Conservation (phyloP, 805 yeast species). For the Blastobotrys americana region DNA sequence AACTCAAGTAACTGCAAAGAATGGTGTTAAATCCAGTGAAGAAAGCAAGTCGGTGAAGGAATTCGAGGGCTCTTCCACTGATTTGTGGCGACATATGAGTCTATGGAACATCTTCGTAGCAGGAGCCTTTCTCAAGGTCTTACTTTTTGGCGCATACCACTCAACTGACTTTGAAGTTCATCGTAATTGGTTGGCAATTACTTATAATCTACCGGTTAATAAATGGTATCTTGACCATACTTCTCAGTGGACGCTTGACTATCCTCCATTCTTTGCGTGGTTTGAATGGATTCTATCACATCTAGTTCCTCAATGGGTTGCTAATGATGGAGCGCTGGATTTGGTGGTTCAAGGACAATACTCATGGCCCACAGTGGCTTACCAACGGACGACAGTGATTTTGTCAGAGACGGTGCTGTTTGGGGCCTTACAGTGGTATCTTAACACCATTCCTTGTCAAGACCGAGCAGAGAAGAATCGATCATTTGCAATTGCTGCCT, state of each 20-base stretch:
- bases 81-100: slow-evolving; percentile 38
- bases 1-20: slow-evolving; percentile 1
- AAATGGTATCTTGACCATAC: slow-evolving; percentile 82
- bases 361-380: slow-evolving; percentile 72
- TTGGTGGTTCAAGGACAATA: slow-evolving; percentile 58
- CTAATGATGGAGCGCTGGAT: slow-evolving; percentile 69
- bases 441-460: slow-evolving; percentile 30
- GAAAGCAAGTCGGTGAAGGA: neutral
- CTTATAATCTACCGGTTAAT: slow-evolving; percentile 61
- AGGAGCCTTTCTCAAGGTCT: slow-evolving; percentile 48
- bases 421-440: slow-evolving; percentile 61
- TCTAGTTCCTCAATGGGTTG: slow-evolving; percentile 58
- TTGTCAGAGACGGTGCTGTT: slow-evolving; percentile 66
- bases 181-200: slow-evolving; percentile 93
- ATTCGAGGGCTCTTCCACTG: no score
- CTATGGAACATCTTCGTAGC: slow-evolving; percentile 64
- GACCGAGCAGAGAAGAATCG: slow-evolving; percentile 37
- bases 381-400: slow-evolving; percentile 78
- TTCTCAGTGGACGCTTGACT: slow-evolving; percentile 89
- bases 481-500: slow-evolving; percentile 69
- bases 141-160: slow-evolving; percentile 72
- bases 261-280: slow-evolving; percentile 96
- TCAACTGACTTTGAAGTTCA: slow-evolving; percentile 98
- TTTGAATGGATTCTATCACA: slow-evolving; percentile 78
- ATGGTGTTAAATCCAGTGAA: neutral